Conservation (phyloP, 2,329 filamentous ascomycete genomes). For the Aspergillus sp. region DNA sequence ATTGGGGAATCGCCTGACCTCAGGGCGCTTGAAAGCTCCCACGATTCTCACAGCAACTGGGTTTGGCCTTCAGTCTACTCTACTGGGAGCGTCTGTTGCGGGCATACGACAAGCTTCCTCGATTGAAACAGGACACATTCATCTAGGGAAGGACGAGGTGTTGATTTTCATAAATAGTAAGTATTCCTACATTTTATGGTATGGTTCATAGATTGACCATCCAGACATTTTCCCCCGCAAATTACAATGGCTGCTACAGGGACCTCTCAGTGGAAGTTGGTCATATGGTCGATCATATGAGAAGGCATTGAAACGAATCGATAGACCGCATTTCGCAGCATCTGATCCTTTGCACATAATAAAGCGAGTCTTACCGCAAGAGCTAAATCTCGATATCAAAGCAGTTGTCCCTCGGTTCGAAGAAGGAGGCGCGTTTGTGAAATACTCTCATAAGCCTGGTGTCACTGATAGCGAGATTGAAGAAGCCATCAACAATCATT, state of each 20-base stretch:
- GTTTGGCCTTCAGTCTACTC: not conserved
- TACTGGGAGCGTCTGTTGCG: no score
- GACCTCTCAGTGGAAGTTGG: conserved; percentile 45
- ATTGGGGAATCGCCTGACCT: conserved; percentile 2
- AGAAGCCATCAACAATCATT: conserved; percentile 55
- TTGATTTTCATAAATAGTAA: conserved; percentile 87
- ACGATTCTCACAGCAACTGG: conserved; percentile 3
- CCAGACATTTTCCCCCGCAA: conserved; percentile 79
- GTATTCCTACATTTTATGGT: conserved; percentile 19
- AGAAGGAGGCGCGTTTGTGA: conserved; percentile 91
- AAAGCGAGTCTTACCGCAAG: conserved; percentile 58
- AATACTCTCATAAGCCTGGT: conserved; percentile 59
- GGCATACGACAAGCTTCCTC: conserved; percentile 43
- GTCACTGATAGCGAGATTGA: conserved; percentile 53
- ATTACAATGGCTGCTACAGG: conserved; percentile 58
- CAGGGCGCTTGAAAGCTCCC: conserved; percentile 3
- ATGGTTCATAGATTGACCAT: conserved; percentile 2
- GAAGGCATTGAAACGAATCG: conserved; percentile 47
- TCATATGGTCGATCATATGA: conserved; percentile 44
- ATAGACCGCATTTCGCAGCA: conserved; percentile 47
- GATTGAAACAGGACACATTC: conserved; percentile 75
- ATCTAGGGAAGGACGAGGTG: conserved; percentile 68
- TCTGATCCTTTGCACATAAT: conserved; percentile 54
- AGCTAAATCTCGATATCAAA: conserved; percentile 63
- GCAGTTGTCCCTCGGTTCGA: conserved; percentile 81